phyloP scores from a whole-genome alignment of 1,284 basidiomycete species.

The Schizophyllum amplum region DNA sequence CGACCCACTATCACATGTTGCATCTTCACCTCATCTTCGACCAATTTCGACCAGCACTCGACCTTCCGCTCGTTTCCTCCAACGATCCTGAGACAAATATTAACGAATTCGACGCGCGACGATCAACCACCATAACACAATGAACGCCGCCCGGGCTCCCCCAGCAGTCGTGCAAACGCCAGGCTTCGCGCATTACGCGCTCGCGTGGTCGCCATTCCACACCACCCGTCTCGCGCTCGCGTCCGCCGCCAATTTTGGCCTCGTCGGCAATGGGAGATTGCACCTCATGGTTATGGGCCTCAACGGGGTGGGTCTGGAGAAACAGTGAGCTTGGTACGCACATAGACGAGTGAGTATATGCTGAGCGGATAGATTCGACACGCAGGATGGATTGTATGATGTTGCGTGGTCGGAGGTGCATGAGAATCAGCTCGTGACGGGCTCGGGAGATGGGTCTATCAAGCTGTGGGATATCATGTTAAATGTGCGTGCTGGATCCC shows the following conservation, averaged over 20 bases:
- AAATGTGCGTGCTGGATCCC: conserved; percentile 51
- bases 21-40: no score
- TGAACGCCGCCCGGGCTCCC: conserved; percentile 34
- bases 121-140: no score
- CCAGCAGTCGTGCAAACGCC: conserved; percentile 61
- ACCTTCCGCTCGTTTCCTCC: no score
- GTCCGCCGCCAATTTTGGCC: conserved; percentile 89
- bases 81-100: no score
- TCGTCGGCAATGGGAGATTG: conserved; percentile 89
- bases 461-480: conserved; percentile 88
- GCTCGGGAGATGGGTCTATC: conserved; percentile 87
- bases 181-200: conserved; percentile 81
- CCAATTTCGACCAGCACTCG: no score
- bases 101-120: no score
- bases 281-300: conserved; percentile 58
- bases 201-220: conserved; percentile 93
- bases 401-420: conserved; percentile 90
- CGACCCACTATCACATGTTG: not conserved
- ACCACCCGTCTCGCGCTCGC: conserved; percentile 77
- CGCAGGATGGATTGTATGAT: conserved; percentile 91
- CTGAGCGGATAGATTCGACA: conserved; percentile 68
- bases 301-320: conserved; percentile 48
- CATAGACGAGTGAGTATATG: no score
- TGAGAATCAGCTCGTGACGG: conserved; percentile 89
- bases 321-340: conserved; percentile 63